Evolutionary conservation across 2,329 filamentous ascomycete species (phyloP), one percentile per base, ranked within the genome.

Genomic region (Trichoderma brevicompactum): DNA sequence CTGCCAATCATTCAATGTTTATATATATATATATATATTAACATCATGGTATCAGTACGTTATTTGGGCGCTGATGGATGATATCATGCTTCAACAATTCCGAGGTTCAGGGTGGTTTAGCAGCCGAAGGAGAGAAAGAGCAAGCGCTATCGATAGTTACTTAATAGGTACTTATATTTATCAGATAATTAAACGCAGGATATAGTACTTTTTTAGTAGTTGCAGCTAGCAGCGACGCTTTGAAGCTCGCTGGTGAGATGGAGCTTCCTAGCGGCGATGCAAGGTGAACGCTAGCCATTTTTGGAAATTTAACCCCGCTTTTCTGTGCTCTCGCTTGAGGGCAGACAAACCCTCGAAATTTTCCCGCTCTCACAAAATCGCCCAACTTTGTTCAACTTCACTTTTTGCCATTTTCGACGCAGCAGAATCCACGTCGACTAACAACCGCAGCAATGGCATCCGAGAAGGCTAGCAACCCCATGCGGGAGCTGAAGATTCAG

Each of bases 401-500:
- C 72, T 55, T 61, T 60, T 72, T 65, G 69, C 70, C 70, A 73
- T 69, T 71, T 70, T 12, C 71, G 74, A 76, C 77, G 74, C 75
- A 72, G 70, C 72, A 75, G 76, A 32, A 72, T 70, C 67, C 68
- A 69, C 72, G 74, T 75, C 76, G 73, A 76, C 72, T 7, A 75
- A 73, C 68, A 71, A 73, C 75, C 71, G 75, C 75, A 78, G 74
- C 74, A 74, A 81, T 80, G 79, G 75, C 76, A 83, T 85, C 90
- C 82, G 92, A 94, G 81, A 97, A 98, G 89, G 82, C 87, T 81
- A 85, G 87, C 82, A 99, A 99, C 89, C 94, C 95, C 86, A 99
- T 99, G 95, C 92, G 94, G 87, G 94, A 99, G 87, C 92, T 98
- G 81, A 92, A 93, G 87, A 95, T 97, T 85, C 92, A 96, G 87